A percentile compares a stretch with the other conserved stretches of the same genome.
Evolutionary conservation across 345 rosid species (phyloP).

Genomic region (Eucalyptus rudis): DNA sequence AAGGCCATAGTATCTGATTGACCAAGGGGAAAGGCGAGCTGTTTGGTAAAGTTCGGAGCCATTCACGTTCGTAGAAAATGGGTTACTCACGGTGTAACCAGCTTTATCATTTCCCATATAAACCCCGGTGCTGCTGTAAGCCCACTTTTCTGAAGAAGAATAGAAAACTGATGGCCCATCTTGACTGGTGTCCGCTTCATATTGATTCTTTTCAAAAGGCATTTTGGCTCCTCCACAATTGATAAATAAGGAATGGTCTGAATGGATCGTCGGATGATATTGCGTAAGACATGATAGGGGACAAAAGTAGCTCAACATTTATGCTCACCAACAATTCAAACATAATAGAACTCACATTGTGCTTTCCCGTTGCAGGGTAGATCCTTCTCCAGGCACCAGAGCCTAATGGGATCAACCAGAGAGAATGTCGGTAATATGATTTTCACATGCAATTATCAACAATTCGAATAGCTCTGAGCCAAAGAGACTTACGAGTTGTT

Average conservation of each 20-base stretch:
- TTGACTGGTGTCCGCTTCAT: conserved; percentile 26
- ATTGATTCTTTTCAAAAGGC: conserved; percentile 7
- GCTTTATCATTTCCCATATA: not conserved
- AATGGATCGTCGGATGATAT: not conserved
- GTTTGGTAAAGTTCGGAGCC: conserved; percentile 24
- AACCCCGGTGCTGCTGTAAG: conserved; percentile 60
- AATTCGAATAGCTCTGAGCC: not conserved
- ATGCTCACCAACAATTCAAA: not conserved
- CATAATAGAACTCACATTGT: conserved; percentile 21
- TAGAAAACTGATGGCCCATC: conserved; percentile 28
- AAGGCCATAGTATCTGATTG: conserved; percentile 74
- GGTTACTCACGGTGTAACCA: conserved; percentile 2
- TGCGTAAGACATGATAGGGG: not conserved
- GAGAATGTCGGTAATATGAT: not conserved
- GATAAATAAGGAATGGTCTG: conserved; percentile 64
- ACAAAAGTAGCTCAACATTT: not conserved
- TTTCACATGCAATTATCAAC: not conserved
- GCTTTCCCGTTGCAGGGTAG: conserved; percentile 46
- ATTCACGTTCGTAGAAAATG: conserved; percentile 10
- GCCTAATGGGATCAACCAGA: conserved; percentile 3
- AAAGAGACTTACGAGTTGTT: conserved; percentile 39
- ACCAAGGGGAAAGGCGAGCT: conserved; percentile 62
- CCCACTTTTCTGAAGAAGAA: conserved; percentile 32
- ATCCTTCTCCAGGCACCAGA: conserved; percentile 59
- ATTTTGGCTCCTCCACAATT: conserved; percentile 52